These are phyloP conservation scores for Arxiozyma bovina DNA, from an alignment of 1,139 yeast genomes.

Conservation along the genomic window DNA sequence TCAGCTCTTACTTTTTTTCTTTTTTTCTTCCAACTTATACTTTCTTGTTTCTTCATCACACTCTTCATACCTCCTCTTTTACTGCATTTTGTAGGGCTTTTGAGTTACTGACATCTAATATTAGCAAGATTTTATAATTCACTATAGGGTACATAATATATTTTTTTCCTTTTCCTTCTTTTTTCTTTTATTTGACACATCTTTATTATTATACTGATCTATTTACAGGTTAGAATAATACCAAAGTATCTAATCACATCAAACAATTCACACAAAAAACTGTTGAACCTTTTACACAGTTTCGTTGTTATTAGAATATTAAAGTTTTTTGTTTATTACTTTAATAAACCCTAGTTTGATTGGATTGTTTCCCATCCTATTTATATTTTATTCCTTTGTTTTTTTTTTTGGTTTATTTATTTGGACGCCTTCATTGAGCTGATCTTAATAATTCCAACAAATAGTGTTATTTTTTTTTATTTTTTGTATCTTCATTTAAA, in stretches of 20 bases:
- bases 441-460: slow-evolving; percentile 23
- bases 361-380: not conserved
- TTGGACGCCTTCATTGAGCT: slow-evolving; percentile 37
- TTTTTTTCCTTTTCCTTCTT: not conserved
- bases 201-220: no score
- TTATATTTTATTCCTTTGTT: no score
- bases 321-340: not conserved
- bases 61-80: not conserved
- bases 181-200: not conserved
- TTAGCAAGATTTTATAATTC: not conserved
- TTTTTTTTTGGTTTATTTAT: not conserved
- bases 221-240: no score
- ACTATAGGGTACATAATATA: not conserved
- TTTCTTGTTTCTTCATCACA: not conserved
- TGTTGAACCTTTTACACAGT: not conserved
- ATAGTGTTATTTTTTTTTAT: not conserved
- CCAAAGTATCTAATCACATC: not conserved
- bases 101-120: no score
- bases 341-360: not conserved
- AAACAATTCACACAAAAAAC: not conserved
- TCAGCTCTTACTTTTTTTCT: not conserved
- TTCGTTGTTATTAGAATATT: not conserved
- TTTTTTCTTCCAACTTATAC: not conserved
- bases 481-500: slow-evolving; percentile 9
- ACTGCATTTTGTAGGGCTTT: not conserved